Base-by-base conservation (phyloP, 495 filamentous ascomycete species). In the Annulohypoxylon bovei region DNA sequence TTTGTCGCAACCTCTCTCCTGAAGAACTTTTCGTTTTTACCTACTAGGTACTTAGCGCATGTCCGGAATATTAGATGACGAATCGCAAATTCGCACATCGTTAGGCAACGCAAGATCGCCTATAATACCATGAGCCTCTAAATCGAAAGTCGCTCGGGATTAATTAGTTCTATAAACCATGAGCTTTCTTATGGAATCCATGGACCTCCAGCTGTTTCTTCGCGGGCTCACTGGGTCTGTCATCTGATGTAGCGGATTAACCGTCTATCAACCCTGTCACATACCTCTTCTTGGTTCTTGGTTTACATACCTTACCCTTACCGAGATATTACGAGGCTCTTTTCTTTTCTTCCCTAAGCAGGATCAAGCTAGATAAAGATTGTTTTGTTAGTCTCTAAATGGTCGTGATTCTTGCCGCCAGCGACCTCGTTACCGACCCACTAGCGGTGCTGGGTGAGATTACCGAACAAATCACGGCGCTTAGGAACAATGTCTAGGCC, bases 381-480 rank as follows among this genome's bases (percentile, higher is more conserved):
- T 57, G 49, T 30, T 23, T 7, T 59, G 18, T 42, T 27, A 44
- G 53, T 23, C 35, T 40, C 30, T 32, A 40, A 30, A 67, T 64
- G 16, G 54, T 35, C 63, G 50, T 28, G 11, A 32, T 64, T 25
- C 64, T 72, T 72, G 49, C 70, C 70, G 70, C 70, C 60, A 52
- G 39, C 47, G 55, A 62, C 64, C 70, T 56, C 23, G 44, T 25
- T 35, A 60, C 46, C 28, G 65, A 57, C 70, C 70, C 60, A 61
- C 60, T 56, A 35, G 30, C 39, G 22, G 11, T 67, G 59, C 46
- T 57, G 16, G 12, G 54, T 65, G 25, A 72, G 70, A 72, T 72
- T 72, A 62, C 70, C 64, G 70, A 68, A 37, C 70, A 72, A 72
- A 72, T 61, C 70, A 68, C 70, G 65, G 70, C 70, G 70, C 70